Conservation (phyloP, 2,329 filamentous ascomycete species). For the Aspergillus glaucus region DNA sequence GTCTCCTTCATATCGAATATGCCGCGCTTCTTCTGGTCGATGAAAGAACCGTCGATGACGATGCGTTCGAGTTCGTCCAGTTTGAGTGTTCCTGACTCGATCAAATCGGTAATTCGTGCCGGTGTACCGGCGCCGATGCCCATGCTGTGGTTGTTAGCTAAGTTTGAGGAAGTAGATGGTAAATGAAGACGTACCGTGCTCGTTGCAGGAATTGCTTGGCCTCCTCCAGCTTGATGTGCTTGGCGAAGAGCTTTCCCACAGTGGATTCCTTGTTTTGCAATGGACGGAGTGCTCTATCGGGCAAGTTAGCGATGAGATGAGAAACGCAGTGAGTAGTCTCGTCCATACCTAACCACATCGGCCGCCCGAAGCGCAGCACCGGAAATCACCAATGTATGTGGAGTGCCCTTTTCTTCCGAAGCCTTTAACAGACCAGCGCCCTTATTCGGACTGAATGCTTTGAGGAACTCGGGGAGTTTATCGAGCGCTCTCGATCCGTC, state of each 20-base stretch:
- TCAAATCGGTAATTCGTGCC: conserved; percentile 69
- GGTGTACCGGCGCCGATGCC: conserved; percentile 90
- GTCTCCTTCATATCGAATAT: conserved; percentile 95
- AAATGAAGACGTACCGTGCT: conserved; percentile 38
- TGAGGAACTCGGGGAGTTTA: conserved; percentile 73
- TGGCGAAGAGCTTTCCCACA: conserved; percentile 91
- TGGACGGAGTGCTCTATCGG: conserved; percentile 57
- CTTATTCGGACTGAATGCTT: conserved; percentile 50
- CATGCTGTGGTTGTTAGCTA: conserved; percentile 48
- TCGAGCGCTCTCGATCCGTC: conserved; percentile 59
- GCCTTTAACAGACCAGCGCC: conserved; percentile 57
- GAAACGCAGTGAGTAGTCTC: not conserved
- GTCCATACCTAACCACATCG: conserved; percentile 63
- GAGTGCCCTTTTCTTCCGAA: conserved; percentile 62
- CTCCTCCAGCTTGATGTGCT: conserved; percentile 93
- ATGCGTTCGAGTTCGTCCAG: conserved; percentile 67
- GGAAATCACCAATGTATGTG: conserved; percentile 85
- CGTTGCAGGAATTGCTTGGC: conserved; percentile 69
- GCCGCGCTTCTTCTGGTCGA: conserved; percentile 90
- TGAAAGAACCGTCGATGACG: conserved; percentile 83
- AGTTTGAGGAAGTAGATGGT: not conserved
- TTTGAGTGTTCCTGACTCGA: conserved; percentile 69
- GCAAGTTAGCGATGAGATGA: not conserved
- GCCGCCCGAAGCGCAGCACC: conserved; percentile 79
- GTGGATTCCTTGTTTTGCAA: conserved; percentile 72